These are phyloP conservation scores for Kwoniella europaea DNA, from an alignment of 768 basidiomycete species.

Conservation along the genomic window DNA sequence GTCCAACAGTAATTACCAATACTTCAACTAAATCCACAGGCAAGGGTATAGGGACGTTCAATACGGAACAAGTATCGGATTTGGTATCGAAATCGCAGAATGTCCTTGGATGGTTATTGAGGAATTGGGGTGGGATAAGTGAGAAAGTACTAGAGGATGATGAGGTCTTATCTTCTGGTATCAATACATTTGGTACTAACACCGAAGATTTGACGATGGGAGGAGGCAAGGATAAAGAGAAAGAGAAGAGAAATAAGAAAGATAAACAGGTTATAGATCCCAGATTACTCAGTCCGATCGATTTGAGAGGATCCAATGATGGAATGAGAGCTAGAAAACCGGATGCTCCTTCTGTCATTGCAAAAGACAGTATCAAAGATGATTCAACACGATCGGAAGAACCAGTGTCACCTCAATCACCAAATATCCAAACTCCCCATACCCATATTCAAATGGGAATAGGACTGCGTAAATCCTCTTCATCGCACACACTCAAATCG, in stretches of 20 bases:
- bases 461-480: constrained; percentile 17
- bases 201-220: constrained; percentile 11
- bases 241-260: constrained; percentile 15
- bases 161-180: neutral
- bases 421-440: constrained; percentile 10
- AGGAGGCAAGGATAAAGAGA: constrained; percentile 4
- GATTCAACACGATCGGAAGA: neutral
- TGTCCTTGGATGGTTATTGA: constrained; percentile 41
- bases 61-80: constrained; percentile 39
- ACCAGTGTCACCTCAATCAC: neutral
- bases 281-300: constrained; percentile 41
- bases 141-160: constrained; percentile 42
- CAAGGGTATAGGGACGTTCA: constrained; percentile 12
- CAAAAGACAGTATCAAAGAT: neutral
- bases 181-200: neutral
- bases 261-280: constrained; percentile 29
- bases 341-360: neutral
- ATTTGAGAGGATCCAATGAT: constrained; percentile 31
- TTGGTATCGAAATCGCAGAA: constrained; percentile 38
- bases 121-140: constrained; percentile 39
- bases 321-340: constrained; percentile 7
- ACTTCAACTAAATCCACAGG: neutral
- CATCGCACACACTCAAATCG: constrained; percentile 6
- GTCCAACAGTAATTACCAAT: constrained; percentile 23
- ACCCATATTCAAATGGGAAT: neutral